phyloP scores from a whole-genome alignment of 176 grass and related monocot species.

The Oryza meridionalis region DNA sequence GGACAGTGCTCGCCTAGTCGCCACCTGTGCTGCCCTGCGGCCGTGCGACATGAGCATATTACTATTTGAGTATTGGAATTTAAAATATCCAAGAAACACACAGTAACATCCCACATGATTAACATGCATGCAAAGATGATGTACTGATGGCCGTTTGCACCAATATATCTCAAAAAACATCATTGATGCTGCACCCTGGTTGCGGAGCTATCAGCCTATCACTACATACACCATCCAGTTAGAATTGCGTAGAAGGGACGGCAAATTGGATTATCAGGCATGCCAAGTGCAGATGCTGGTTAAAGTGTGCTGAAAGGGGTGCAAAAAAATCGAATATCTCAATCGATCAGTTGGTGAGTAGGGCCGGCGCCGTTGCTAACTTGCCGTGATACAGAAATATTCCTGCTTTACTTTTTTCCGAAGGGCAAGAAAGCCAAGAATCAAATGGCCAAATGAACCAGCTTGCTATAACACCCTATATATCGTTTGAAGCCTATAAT shows the following conservation, averaged over 20 bases:
- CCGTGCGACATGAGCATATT: too few species aligned
- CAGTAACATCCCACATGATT: neutral
- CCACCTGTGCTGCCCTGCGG: too few species aligned
- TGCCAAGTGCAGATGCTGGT: neutral
- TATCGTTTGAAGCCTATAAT: too few species aligned
- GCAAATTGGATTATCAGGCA: slow-evolving; percentile 6
- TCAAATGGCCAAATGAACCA: neutral
- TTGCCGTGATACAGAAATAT: neutral
- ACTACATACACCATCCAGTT: neutral
- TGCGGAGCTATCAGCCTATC: too few species aligned
- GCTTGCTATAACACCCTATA: neutral
- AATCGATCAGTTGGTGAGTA: slow-evolving; percentile 18
- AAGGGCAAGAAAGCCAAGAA: neutral
- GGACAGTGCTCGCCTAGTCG: too few species aligned
- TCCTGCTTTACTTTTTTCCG: neutral
- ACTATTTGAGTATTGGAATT: neutral
- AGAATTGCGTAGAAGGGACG: slow-evolving; percentile 32
- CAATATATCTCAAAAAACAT: neutral
- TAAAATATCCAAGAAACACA: neutral
- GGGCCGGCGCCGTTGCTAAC: neutral
- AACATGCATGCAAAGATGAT: neutral
- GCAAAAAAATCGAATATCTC: neutral
- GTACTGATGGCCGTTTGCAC: neutral
- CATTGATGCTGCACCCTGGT: neutral
- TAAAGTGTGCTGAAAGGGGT: neutral